Conservation (phyloP, 179 eudicot genomes). For the Beta corolliflora region DNA sequence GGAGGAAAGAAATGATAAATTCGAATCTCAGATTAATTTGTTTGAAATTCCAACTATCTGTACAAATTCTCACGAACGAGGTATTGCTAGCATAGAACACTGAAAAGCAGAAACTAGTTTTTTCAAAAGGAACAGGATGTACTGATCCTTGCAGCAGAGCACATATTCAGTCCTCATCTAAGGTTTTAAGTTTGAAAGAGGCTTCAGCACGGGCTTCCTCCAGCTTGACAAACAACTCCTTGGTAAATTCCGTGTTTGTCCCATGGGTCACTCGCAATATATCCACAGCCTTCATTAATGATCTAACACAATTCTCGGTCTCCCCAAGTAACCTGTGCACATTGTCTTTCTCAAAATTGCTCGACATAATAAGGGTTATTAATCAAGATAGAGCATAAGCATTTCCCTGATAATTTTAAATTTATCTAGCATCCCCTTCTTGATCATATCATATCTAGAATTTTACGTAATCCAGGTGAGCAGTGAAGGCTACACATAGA, state of each 20-base stretch:
- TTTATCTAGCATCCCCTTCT: background rate
- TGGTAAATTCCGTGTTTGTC: slow-evolving; percentile 59
- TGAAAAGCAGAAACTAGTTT: background rate
- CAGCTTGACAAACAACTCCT: slow-evolving; percentile 65
- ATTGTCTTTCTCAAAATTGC: background rate
- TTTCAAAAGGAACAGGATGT: background rate
- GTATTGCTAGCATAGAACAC: background rate
- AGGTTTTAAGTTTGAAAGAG: slow-evolving; percentile 52
- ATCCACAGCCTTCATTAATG: slow-evolving; percentile 67
- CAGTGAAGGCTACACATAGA: background rate
- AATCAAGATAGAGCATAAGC: background rate
- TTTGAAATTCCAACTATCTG: background rate
- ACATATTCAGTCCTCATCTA: slow-evolving; percentile 24
- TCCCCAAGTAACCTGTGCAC: slow-evolving; percentile 75
- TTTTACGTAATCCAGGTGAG: background rate
- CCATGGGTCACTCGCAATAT: slow-evolving; percentile 79
- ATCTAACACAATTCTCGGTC: slow-evolving; percentile 59
- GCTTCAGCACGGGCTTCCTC: slow-evolving; percentile 91
- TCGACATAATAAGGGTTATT: background rate
- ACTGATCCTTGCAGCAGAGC: background rate
- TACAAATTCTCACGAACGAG: background rate
- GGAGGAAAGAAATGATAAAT: background rate
- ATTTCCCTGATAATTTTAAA: background rate
- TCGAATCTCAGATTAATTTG: background rate
- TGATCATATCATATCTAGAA: background rate